Evolutionary conservation across 1,284 basidiomycete species (phyloP).

Genomic region (Agroathelia rolfsii): DNA sequence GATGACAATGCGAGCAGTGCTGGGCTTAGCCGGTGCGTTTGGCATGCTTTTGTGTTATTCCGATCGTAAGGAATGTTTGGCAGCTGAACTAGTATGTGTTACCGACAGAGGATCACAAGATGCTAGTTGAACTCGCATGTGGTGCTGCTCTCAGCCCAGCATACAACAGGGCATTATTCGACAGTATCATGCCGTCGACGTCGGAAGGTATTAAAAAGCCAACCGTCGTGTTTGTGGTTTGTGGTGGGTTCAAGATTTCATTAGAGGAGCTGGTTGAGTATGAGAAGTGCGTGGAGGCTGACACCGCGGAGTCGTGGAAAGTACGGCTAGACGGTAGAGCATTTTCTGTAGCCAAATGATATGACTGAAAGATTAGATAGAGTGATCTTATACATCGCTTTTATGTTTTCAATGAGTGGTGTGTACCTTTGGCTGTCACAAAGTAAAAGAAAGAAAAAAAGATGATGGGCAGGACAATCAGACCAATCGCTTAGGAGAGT

Average conservation of each 20-base stretch:
- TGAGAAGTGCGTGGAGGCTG: constrained; percentile 25
- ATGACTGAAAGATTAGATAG: constrained; percentile 5
- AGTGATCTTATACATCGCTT: neutral
- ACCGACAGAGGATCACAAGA: constrained; percentile 63
- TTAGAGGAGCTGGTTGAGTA: constrained; percentile 42
- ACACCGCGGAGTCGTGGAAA: constrained; percentile 24
- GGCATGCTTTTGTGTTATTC: constrained; percentile 1
- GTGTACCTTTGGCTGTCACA: too few relatives aligned
- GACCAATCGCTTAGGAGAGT: constrained; percentile 13
- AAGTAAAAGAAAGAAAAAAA: constrained; percentile 5
- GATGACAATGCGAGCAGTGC: constrained; percentile 49
- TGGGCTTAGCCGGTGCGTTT: constrained; percentile 44
- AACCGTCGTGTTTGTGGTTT: constrained; percentile 56
- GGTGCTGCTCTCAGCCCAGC: constrained; percentile 55
- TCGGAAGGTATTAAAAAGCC: constrained; percentile 16
- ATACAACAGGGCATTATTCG: constrained; percentile 48
- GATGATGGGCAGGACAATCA: constrained; percentile 9
- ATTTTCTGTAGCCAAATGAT: constrained; percentile 19
- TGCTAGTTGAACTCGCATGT: constrained; percentile 64
- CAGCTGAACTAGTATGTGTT: constrained; percentile 8
- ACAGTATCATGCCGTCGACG: constrained; percentile 31
- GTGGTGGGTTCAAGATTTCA: constrained; percentile 64
- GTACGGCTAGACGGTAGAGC: constrained; percentile 29
- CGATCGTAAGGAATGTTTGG: constrained; percentile 1
- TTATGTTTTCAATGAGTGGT: constrained; percentile 1